These are phyloP conservation scores for Naganishia vaughanmartiniae DNA, from an alignment of 768 basidiomycete species.

Conservation along the genomic window DNA sequence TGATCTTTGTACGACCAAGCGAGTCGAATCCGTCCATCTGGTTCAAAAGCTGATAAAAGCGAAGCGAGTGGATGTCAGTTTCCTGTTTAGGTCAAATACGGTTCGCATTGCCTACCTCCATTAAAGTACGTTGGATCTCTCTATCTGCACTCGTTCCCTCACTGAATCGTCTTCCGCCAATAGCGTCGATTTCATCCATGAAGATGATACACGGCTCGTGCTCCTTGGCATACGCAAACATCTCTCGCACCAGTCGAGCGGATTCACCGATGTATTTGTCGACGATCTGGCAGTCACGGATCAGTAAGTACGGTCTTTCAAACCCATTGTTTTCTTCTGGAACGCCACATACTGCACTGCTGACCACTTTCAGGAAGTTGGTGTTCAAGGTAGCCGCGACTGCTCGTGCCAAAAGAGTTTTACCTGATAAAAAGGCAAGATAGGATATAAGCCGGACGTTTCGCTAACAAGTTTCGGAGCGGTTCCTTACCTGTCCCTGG, in stretches of 20 bases:
- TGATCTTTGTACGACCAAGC: constrained; percentile 88
- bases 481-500: constrained; percentile 74
- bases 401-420: constrained; percentile 87
- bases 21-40: constrained; percentile 99
- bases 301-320: background rate
- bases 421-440: constrained; percentile 49
- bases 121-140: constrained; percentile 96
- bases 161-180: constrained; percentile 83
- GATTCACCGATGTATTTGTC: constrained; percentile 93
- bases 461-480: too few relatives aligned
- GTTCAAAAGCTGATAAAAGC: constrained; percentile 71
- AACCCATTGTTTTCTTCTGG: background rate
- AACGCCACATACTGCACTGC: constrained; percentile 80
- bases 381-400: constrained; percentile 93
- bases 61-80: constrained; percentile 5
- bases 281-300: constrained; percentile 44
- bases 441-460: background rate
- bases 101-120: constrained; percentile 66
- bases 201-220: constrained; percentile 99
- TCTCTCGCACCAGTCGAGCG: constrained; percentile 91
- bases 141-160: constrained; percentile 97
- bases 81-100: background rate
- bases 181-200: constrained; percentile 87
- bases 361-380: constrained; percentile 97
- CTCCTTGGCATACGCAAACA: constrained; percentile 97